These are phyloP conservation scores for Candida arabinofermentans DNA, from an alignment of 805 yeast genomes.

Conservation along the genomic window DNA sequence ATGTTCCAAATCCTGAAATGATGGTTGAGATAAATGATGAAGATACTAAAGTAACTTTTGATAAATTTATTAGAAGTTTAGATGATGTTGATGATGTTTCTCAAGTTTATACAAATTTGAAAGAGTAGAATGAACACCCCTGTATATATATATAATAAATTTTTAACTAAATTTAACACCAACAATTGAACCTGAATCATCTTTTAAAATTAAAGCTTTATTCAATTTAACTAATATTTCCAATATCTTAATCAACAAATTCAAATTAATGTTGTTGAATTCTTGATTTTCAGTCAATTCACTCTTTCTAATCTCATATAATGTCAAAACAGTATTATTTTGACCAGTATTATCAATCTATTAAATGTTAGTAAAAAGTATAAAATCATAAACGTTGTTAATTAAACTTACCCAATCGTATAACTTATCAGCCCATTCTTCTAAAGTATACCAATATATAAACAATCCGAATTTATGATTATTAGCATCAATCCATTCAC, in stretches of 20 bases:
- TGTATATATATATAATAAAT: conserved; percentile 29
- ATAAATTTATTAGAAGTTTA: conserved; percentile 54
- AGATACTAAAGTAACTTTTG: conserved; percentile 47
- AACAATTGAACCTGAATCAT: conserved; percentile 47
- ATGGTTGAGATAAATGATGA: conserved; percentile 49
- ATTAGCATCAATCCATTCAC: conserved; percentile 48
- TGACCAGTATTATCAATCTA: conserved; percentile 73
- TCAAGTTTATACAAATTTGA: conserved; percentile 69
- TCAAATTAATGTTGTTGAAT: conserved; percentile 59
- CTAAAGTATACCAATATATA: conserved; percentile 66
- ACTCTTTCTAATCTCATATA: conserved; percentile 73
- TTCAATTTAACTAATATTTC: conserved; percentile 60
- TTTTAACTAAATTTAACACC: conserved; percentile 63
- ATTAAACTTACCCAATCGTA: conserved; percentile 47
- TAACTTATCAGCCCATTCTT: conserved; percentile 62
- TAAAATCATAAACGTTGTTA: neutral
- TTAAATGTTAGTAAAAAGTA: conserved; percentile 10
- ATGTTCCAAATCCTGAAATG: conserved; percentile 58
- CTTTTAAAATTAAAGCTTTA: conserved; percentile 69
- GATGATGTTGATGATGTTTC: conserved; percentile 85
- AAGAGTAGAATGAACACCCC: no score
- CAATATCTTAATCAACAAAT: conserved; percentile 50
- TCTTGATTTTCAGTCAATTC: conserved; percentile 54
- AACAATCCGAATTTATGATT: conserved; percentile 44
- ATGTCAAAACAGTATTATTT: conserved; percentile 67